Evolutionary conservation across 2,329 filamentous ascomycete species (phyloP), one percentile per base, ranked within the genome.

Genomic region (Aspergillus sp.): DNA sequence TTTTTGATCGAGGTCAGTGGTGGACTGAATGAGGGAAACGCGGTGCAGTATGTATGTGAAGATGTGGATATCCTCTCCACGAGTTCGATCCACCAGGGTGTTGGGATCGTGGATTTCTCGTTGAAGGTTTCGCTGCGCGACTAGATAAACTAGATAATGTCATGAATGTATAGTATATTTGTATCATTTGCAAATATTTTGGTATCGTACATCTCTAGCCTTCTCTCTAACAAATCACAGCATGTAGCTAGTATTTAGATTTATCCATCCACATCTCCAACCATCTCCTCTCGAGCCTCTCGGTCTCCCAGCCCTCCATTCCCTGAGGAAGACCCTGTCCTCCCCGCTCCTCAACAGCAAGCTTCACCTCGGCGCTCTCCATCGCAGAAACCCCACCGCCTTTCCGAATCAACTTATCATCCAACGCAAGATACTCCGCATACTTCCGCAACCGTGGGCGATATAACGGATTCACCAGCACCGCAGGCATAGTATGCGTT

Each of bases 1-100:
- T 91, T 96, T 66, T 74, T 98, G 70, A 83, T 99, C 37, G 95
- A 99, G 79, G 91, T 97, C 17, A 96, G 91, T 62, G 95, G 95
- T 1, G 95, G 95, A 0, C 73, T 99, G 77, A 95, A 87, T 7
- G 84, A 90, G 71, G 87, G 90, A 54, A 99, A 98, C 73, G 91
- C 96, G 6, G 85, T 84, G 65, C 80, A 82, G 9, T 97, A 96
- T 77, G 89, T 71, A 9, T 84, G 80, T 69, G 70, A 76, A 83
- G 92, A 98, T 76, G 87, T 99, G 65, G 95, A 99, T 76, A 93
- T 99, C 65, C 87, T 98, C 66, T 97, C 93, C 44, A 97, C 93
- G 44, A 97, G 93, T 73, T 93, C 90, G 52, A 97, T 99, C 70
- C 95, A 99, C 70, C 95, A 99, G 78, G 93, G 95, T 3, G 91